A percentile compares a stretch with the other conserved stretches of the same genome.
Evolutionary conservation across 2,329 filamentous ascomycete species (phyloP).

Genomic region (Mycosphaerella sp.): DNA sequence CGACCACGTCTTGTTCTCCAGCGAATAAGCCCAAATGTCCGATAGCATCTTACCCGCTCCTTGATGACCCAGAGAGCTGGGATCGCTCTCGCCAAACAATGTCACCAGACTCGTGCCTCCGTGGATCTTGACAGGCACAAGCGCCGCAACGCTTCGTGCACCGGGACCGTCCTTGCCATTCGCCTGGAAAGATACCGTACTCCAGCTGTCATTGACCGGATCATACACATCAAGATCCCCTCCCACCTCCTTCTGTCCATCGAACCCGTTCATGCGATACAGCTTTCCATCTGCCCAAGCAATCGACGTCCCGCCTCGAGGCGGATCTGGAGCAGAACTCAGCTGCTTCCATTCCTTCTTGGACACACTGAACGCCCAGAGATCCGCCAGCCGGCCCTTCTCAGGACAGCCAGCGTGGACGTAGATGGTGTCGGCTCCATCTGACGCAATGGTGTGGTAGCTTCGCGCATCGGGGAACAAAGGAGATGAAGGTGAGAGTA

Average conservation of each 20-base stretch:
- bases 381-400: conserved; percentile 57
- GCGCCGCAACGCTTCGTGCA: conserved; percentile 45
- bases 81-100: conserved; percentile 50
- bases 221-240: conserved; percentile 61
- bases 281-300: conserved; percentile 57
- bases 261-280: conserved; percentile 75
- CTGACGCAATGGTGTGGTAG: conserved; percentile 61
- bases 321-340: conserved; percentile 58
- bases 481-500: conserved; percentile 50
- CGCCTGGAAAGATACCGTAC: conserved; percentile 33
- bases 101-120: conserved; percentile 42
- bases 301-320: conserved; percentile 62
- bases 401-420: conserved; percentile 70
- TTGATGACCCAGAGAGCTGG: conserved; percentile 47
- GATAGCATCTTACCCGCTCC: conserved; percentile 52
- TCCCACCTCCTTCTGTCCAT: conserved; percentile 63
- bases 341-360: conserved; percentile 61
- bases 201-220: conserved; percentile 38
- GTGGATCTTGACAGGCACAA: conserved; percentile 39
- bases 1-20: conserved; percentile 33
- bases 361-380: conserved; percentile 71
- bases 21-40: conserved; percentile 47
- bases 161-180: conserved; percentile 44
- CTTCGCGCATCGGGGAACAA: conserved; percentile 59
- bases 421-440: conserved; percentile 63